Evolutionary conservation across 2,329 filamentous ascomycete genomes (phyloP).

Genomic region (Bipolaris cookei): DNA sequence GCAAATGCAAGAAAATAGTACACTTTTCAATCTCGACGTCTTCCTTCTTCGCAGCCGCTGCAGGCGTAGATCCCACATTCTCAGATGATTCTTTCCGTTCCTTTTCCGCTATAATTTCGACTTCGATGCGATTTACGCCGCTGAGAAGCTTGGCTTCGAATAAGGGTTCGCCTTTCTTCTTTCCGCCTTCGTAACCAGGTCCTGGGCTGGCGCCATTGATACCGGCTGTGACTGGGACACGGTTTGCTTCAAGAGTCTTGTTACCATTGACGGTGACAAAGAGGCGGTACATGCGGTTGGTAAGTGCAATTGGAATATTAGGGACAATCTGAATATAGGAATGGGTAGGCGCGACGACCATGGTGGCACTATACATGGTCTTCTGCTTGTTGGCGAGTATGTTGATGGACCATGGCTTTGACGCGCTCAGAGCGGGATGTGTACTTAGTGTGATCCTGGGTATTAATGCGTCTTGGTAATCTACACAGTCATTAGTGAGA

Average conservation of each 20-base stretch:
- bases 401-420: constrained; percentile 67
- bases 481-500: constrained; percentile 33
- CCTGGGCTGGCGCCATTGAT: constrained; percentile 39
- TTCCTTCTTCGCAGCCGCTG: constrained; percentile 20
- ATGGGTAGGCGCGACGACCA: constrained; percentile 71
- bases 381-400: constrained; percentile 70
- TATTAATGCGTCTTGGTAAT: constrained; percentile 66
- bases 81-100: constrained; percentile 52
- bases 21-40: constrained; percentile 79
- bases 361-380: constrained; percentile 73
- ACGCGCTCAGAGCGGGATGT: constrained; percentile 69
- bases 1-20: constrained; percentile 75
- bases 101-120: constrained; percentile 77
- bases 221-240: constrained; percentile 55
- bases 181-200: constrained; percentile 39
- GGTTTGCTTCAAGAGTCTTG: constrained; percentile 64
- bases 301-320: constrained; percentile 66
- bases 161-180: constrained; percentile 65
- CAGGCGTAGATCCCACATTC: constrained; percentile 21
- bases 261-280: constrained; percentile 75
- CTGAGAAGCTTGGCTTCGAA: constrained; percentile 76
- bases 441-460: constrained; percentile 69
- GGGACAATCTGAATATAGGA: constrained; percentile 75
- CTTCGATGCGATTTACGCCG: constrained; percentile 78
- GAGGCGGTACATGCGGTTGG: constrained; percentile 75